Evolutionary conservation across 345 rosid species (phyloP).

Genomic region (Erysimum cheiranthoides): DNA sequence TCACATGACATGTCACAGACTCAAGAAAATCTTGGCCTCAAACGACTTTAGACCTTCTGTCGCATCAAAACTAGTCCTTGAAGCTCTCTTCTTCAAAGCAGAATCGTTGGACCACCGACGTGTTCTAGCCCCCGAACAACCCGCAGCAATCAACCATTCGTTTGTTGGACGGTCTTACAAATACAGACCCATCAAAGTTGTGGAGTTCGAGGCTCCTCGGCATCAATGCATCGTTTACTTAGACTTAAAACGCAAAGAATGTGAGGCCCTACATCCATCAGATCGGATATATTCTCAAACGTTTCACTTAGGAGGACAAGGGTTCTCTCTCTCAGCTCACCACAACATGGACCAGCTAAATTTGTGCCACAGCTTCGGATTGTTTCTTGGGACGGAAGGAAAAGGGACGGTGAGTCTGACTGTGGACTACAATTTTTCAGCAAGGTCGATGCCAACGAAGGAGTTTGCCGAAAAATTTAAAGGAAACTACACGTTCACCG

Average conservation of each 20-base stretch:
- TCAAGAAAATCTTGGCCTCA: slow-evolving; percentile 72
- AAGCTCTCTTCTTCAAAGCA: slow-evolving; percentile 82
- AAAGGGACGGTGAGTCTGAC: slow-evolving; percentile 61
- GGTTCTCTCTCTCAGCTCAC: slow-evolving; percentile 68
- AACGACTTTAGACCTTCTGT: slow-evolving; percentile 64
- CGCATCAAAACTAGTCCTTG: slow-evolving; percentile 66
- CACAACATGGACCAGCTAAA: slow-evolving; percentile 71
- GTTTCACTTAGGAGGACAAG: slow-evolving; percentile 77
- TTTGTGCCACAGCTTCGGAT: slow-evolving; percentile 70
- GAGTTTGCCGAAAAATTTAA: slow-evolving; percentile 61
- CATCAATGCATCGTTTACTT: slow-evolving; percentile 80
- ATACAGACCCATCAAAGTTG: slow-evolving; percentile 72
- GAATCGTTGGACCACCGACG: slow-evolving; percentile 63
- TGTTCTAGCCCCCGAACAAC: slow-evolving; percentile 54
- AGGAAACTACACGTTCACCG: slow-evolving; percentile 63
- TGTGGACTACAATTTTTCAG: slow-evolving; percentile 75
- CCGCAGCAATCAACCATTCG: slow-evolving; percentile 44
- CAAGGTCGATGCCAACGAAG: slow-evolving; percentile 65
- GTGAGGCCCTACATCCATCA: slow-evolving; percentile 58
- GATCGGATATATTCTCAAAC: slow-evolving; percentile 68
- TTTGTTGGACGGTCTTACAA: slow-evolving; percentile 78
- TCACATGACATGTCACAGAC: slow-evolving; percentile 71
- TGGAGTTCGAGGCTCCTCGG: slow-evolving; percentile 72
- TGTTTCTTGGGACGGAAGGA: slow-evolving; percentile 75
- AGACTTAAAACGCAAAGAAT: slow-evolving; percentile 76